Evolutionary conservation across 2,329 filamentous ascomycete genomes (phyloP), one percentile per base, ranked within the genome.

Genomic region (Lomentospora prolificans): DNA sequence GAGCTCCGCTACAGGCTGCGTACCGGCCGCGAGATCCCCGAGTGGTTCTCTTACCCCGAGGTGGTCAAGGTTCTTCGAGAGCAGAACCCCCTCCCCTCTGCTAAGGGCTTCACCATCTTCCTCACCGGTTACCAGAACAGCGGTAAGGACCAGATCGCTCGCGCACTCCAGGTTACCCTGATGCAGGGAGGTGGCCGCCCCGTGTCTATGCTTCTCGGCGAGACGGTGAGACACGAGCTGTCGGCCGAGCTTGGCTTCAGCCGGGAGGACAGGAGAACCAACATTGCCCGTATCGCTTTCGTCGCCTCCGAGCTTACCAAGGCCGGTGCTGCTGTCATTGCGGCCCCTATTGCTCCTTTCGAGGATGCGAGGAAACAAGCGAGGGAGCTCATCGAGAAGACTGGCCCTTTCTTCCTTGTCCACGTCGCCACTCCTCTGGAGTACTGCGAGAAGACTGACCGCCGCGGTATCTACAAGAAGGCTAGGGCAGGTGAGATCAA

Each of bases 21-120:
- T 66, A 95, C 87, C 59, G 94, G 94, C 64, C 89, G 89, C 65
- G 90, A 95, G 64, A 99, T 99, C 65, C 94, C 94, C 64, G 90
- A 95, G 74, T 99, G 94, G 94, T 99, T 99, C 82, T 97, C 94
- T 30, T 99, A 99, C 79, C 92, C 94, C 60, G 94, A 99, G 77
- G 94, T 99, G 64, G 94, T 99, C 74, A 86, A 85, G 72, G 94
- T 97, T 52, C 86, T 99, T 60, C 86, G 94, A 66, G 91, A 99
- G 77, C 95, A 92, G 64, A 94, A 97, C 78, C 94, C 92, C 52
- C 84, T 95, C 53, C 88, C 94, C 63, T 85, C 83, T 65, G 82
- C 86, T 67, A 95, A 99, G 78, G 94, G 94, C 61, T 99, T 99
- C 82, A 97, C 94, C 60, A 82, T 99, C 73, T 96, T 99, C 85